Base-by-base conservation (phyloP, 768 basidiomycete species). In the Trametes sanguinea region DNA sequence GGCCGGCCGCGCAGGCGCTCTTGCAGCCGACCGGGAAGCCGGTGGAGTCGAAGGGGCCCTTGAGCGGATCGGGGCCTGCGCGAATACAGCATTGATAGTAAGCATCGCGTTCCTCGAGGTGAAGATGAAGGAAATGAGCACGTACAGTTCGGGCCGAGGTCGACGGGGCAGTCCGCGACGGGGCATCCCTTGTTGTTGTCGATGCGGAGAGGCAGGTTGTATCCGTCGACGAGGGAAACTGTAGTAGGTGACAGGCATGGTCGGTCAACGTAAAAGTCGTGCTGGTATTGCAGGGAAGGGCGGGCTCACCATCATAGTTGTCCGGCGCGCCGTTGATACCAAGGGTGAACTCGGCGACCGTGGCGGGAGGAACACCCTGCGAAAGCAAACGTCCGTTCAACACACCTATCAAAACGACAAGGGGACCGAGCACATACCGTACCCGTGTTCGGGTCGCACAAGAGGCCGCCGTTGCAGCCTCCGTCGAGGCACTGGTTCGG, bases 21-120 rank as follows among this genome's bases (percentile, higher is more conserved):
- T 76, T 77, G 71, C 80, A 81, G 35, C 80, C 80, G 1, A 77
- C 77, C 37, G 73, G 69, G 64, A 69, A 72, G 54, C 76, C 70
- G 33, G 70, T 60, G 27, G 71, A 66, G 66, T 79, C 73, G 61
- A 66, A 74, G 2, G 76, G 77, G 16, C 76, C 75, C 50, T 71
- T 67, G 39, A 77, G 65, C 29, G 63, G 54, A 27, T 64, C 50
- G 8, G 77, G 77, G 63, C 76, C 74, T 76, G 54, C 1, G 29
- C 45, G 45, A 46, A 10, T 14, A 9, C 6, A 9, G 30, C 30
- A 50, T 27, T 22, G 30, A 10, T 8, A 14, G 1, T 14, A 29
- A 11, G 13, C 6, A 13, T 3, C 48, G 2, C 9, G 17, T 13
- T 17, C 4, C 8, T 2, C 14, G 14, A 16, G 10, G 13, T 6